Evolutionary conservation across 2,329 filamentous ascomycete genomes (phyloP), one percentile per base, ranked within the genome.

Genomic region (Colletotrichum acutatum): DNA sequence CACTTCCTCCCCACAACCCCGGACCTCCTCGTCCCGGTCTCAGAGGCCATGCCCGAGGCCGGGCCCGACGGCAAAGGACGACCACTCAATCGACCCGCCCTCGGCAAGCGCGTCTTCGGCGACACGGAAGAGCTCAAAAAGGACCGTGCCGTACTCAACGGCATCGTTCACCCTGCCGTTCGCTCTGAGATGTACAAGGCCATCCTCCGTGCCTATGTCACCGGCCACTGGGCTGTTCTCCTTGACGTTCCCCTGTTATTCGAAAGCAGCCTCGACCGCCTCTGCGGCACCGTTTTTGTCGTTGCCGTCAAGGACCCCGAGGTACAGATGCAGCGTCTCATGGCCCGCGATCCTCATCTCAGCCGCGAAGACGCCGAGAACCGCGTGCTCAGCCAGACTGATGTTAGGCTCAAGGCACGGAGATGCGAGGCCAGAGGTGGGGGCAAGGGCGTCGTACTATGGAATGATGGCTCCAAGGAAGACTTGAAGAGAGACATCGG

Each of bases 241-340:
- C 87, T 98, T 19, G 97, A 99, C 80, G 92, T 99, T 9, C 97
- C 97, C 64, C 85, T 99, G 66, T 87, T 99, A 54, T 98, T 98
- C 78, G 97, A 99, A 86, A 93, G 91, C 77, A 91, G 91, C 2
- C 91, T 98, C 83, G 97, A 99, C 82, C 86, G 91, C 53, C 90
- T 97, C 76, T 98, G 95, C 79, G 95, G 95, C 4, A 92, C 91
- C 0, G 93, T 97, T 19, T 84, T 98, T 73, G 95, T 99, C 0
- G 96, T 98, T 2, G 95, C 93, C 0, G 95, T 98, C 24, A 86
- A 84, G 12, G 94, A 98, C 77, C 92, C 94, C 0, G 89, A 88
- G 74, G 88, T 95, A 59, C 97, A 99, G 86, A 96, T 98, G 89
- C 84, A 89, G 79, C 86, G 97, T 70, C 83, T 99, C 72, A 88